phyloP scores from a whole-genome alignment of 2,329 filamentous ascomycete genomes.

The Arthrobotrys iridis region DNA sequence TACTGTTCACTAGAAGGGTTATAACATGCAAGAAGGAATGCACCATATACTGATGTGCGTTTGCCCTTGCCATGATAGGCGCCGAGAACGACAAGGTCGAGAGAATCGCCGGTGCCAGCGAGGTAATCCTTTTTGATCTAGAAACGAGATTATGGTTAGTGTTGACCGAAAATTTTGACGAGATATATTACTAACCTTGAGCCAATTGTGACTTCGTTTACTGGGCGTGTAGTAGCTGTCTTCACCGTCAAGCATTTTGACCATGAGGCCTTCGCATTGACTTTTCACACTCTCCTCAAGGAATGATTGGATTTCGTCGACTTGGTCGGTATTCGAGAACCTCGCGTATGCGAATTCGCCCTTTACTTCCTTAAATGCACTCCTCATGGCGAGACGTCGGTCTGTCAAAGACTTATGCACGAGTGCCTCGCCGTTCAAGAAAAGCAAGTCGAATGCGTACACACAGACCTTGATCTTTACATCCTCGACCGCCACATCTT shows the following conservation, averaged over 20 bases:
- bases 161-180: constrained; percentile 41
- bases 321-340: constrained; percentile 82
- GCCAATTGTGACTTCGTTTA: constrained; percentile 96
- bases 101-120: constrained; percentile 88
- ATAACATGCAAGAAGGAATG: constrained; percentile 94
- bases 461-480: constrained; percentile 97
- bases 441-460: constrained; percentile 94
- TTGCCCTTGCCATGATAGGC: constrained; percentile 96
- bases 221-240: constrained; percentile 96
- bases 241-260: constrained; percentile 95
- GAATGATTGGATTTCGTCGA: constrained; percentile 92
- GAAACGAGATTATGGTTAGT: constrained; percentile 32
- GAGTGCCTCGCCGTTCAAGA: constrained; percentile 85
- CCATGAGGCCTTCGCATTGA: constrained; percentile 97
- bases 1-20: constrained; percentile 82
- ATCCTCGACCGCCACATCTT: constrained; percentile 94
- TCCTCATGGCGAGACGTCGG: constrained; percentile 77
- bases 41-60: constrained; percentile 92
- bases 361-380: constrained; percentile 79
- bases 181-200: constrained; percentile 73
- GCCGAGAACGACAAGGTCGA: constrained; percentile 93
- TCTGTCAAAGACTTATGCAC: constrained; percentile 88
- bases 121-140: constrained; percentile 98
- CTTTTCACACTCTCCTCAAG: constrained; percentile 95
- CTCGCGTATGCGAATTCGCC: constrained; percentile 93